Base-by-base conservation (phyloP, 2,329 filamentous ascomycete species). In the Rutstroemia sydowiana region DNA sequence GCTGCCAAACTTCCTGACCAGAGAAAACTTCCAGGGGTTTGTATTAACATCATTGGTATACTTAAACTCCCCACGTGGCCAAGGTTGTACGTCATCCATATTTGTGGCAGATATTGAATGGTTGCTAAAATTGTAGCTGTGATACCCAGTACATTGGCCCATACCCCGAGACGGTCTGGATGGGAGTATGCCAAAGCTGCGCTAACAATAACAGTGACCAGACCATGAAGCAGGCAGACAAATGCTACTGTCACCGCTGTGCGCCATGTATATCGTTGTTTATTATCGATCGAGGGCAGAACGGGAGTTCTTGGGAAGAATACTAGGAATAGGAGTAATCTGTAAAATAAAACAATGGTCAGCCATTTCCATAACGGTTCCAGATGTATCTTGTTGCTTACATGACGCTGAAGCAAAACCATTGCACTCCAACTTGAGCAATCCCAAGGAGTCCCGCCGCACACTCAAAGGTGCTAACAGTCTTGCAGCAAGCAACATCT, bases 11-110 rank as follows among this genome's bases (percentile, higher is more conserved):
- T 96, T 11, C 78, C 84, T 0, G 92, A 90, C 71, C 95, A 97
- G 6, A 98, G 72, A 60, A 95, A 84, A 54, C 89, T 90, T 0
- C 93, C 93, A 0, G 93, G 93, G 0, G 92, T 96, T 69, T 98
- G 93, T 31, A 98, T 95, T 66, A 87, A 87, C 91, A 98, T 97
- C 86, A 96, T 97, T 4, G 89, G 85, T 52, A 98, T 93, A 64
- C 89, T 95, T 61, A 98, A 72, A 67, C 90, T 95, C 50, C 90
- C 90, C 2, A 95, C 86, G 62, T 91, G 85, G 66, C 92, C 87
- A 53, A 96, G 74, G 48, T 75, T 79, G 71, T 88, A 95, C 0
- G 93, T 98, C 48, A 87, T 96, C 72, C 84, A 90, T 58, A 98
- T 95, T 70, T 98, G 93, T 0, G 93, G 93, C 14, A 98, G 74